These are phyloP conservation scores for Eucalyptus marginata DNA, from an alignment of 345 rosid species.

Conservation along the genomic window DNA sequence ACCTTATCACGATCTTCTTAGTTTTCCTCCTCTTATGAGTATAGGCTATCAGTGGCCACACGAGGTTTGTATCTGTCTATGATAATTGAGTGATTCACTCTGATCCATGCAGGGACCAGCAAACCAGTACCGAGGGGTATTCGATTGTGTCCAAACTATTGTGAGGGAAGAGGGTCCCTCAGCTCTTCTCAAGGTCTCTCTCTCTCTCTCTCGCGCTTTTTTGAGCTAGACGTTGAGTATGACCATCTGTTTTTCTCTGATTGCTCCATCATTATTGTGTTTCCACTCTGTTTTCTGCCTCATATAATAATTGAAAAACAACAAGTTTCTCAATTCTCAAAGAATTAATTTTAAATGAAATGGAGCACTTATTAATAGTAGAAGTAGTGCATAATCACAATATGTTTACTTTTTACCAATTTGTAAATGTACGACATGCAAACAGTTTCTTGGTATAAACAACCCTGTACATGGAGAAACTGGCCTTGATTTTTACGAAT, in stretches of 20 bases:
- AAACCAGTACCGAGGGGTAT: constrained; percentile 66
- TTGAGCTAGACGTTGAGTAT: not conserved
- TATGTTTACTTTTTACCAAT: not conserved
- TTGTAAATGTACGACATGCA: not conserved
- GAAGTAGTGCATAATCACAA: not conserved
- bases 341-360: not conserved
- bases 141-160: constrained; percentile 81
- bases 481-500: not conserved
- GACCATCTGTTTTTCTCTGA: not conserved
- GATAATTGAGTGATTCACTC: not conserved
- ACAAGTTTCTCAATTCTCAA: not conserved
- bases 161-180: constrained; percentile 79
- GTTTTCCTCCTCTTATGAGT: not conserved
- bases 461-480: not conserved
- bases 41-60: not conserved
- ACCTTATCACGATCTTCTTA: not conserved
- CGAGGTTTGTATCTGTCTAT: not conserved
- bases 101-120: constrained; percentile 47
- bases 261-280: not conserved
- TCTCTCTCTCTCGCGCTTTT: not conserved
- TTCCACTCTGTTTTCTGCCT: not conserved
- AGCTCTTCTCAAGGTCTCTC: constrained; percentile 75
- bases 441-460: not conserved
- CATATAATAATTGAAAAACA: not conserved
- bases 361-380: not conserved